phyloP scores from a whole-genome alignment of 108 stramenopile species.

The Pseudonitzschia pungens region DNA sequence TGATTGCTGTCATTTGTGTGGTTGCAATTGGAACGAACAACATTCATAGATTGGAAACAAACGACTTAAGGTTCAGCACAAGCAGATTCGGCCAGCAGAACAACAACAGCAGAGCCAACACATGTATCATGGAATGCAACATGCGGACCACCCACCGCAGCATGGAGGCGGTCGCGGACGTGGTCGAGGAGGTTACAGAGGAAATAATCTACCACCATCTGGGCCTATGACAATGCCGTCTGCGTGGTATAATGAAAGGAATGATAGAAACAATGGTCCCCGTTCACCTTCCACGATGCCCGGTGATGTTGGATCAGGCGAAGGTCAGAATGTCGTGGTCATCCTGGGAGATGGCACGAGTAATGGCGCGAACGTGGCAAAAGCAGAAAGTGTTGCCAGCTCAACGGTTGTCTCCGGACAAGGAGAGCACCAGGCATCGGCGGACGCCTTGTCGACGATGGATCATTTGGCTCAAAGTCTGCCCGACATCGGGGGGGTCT shows the following conservation, averaged over 20 bases:
- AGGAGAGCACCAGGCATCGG: not conserved
- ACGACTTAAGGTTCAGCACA: slow-evolving; percentile 87
- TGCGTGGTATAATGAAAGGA: slow-evolving; percentile 16
- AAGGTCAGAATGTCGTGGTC: not conserved
- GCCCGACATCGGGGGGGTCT: slow-evolving; percentile 29
- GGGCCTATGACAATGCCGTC: slow-evolving; percentile 23
- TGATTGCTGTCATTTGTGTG: not conserved
- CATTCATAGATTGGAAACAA: slow-evolving; percentile 83
- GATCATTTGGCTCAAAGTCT: slow-evolving; percentile 38
- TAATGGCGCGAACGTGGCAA: not conserved
- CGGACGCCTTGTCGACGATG: slow-evolving; percentile 34
- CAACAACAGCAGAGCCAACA: slow-evolving; percentile 9
- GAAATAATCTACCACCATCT: slow-evolving; percentile 39
- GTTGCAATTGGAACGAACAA: not conserved
- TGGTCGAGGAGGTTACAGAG: not conserved
- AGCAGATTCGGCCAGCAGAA: slow-evolving; percentile 48
- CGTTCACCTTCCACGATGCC: not conserved
- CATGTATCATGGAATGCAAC: not conserved
- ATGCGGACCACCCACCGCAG: not conserved
- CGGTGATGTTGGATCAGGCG: slow-evolving; percentile 11
- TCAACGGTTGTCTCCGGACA: not conserved
- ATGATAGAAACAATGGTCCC: not conserved
- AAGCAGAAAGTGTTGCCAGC: not conserved
- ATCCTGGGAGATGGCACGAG: slow-evolving; percentile 13
- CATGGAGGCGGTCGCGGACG: slow-evolving; percentile 14